Evolutionary conservation across 1,284 basidiomycete genomes (phyloP), one percentile per base, ranked within the genome.

Genomic region (Microbotryum lychnidis-dioicae): DNA sequence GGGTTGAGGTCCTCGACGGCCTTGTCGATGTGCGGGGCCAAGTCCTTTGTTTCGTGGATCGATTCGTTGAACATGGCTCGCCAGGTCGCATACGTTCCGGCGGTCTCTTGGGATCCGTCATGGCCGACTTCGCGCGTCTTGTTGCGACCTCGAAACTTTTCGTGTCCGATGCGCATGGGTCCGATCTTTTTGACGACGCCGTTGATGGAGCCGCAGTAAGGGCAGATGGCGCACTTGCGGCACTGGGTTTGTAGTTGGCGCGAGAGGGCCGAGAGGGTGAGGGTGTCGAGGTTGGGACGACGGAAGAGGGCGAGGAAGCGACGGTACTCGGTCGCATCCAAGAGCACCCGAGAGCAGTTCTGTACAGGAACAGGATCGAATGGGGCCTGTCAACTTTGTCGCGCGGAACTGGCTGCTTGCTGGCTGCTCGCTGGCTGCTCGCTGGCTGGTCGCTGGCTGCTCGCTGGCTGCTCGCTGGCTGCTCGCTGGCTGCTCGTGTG

Each of bases 101-200:
- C 63, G 44, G 64, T 63, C 25, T 66, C 62, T 6, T 54, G 57
- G 6, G 70, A 63, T 46, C 61, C 64, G 6, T 58, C 37, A 9
- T 64, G 62, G n/a, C 60, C 62, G 79, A 91, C 85, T 75, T 93
- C 89, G 47, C 87, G 87, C 3, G 85, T 86, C 6, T 89, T 89
- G 79, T 97, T 97, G 77, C 94, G 93, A 6, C 91, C 90, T 48
- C 94, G 82, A 75, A 91, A 99, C 75, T 96, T 96, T 78, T 98
- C 96, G 74, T 98, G 96, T 51, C 94, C 89, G 70, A 99, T 97
- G 76, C 92, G 94, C 71, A 99, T 75, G 6, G 91, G 85, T 5
- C 92, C 93, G 1, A 85, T 89, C 78, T 98, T 98, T 78, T 98
- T 99, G 62, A 99, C 93, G 0, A 89, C 85, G 42, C 96, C 96